Base-by-base conservation (phyloP, 1,139 yeast genomes). In the Scheffersomyces segobiensis region DNA sequence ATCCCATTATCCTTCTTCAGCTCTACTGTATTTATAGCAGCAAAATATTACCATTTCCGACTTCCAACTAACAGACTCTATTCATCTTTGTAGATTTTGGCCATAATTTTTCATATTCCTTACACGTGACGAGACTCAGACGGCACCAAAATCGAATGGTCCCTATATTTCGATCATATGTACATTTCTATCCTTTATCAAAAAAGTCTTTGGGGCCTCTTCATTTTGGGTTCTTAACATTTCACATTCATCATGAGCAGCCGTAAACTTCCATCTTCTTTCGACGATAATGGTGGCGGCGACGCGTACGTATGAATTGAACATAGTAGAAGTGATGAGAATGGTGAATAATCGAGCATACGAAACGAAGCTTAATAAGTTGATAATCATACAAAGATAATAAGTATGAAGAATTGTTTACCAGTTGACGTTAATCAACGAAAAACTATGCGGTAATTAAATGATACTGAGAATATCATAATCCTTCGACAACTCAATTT, bases 211-310 rank as follows among this genome's bases (percentile, higher is more conserved):
- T 7, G 12, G 17, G 42, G 17, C 17, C 12, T 10, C 42, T 32
- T 32, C 14, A 32, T 12, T 24, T 32, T 32, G 42, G 42, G 2
- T 32, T 10, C 3, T 32, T 10, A 14, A 10, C 2, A 32, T 32
- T 14, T 32, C 42, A 32, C 17, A 14, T 32, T 32, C 42, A 32
- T 32, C 2, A 32, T 32, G 42, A 32, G 42, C 42, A 32, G 42
- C 12, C 14, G 62, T 46, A 64, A 64, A 49, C 62, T 70, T 51
- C 74, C 75, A 55, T 71, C 73, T 24, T 71, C 73, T 26, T 71
- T 68, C 56, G 72, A 68, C 46, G 63, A 62, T 17, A 52, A 24
- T 24, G 32, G 49, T 4, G 53, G 55, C 14, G 71, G 69, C 54
- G 74, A 70, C 60, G 70, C 67, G 74, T 71, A 69, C 56, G 75